Conservation (phyloP, 2,329 filamentous ascomycete species). For the Penicillium sumatraense region DNA sequence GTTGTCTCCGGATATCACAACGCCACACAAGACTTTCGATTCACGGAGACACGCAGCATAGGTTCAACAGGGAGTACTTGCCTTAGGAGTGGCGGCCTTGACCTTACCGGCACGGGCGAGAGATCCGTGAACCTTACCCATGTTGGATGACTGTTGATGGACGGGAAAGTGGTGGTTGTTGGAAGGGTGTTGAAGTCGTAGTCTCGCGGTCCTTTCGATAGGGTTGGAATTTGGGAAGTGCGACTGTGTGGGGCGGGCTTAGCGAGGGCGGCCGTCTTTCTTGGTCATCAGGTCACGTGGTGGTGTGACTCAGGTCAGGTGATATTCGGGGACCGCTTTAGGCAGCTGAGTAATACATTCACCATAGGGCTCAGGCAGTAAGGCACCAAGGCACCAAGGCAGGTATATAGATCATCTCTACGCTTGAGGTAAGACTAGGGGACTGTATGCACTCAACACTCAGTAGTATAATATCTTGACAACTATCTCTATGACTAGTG, state of each 20-base stretch:
- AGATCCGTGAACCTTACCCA: constrained; percentile 94
- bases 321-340: background rate
- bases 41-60: constrained; percentile 16
- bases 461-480: no score
- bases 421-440: no score
- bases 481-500: no score
- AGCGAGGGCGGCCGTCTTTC: constrained; percentile 20
- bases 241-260: constrained; percentile 34
- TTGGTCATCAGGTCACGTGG: background rate
- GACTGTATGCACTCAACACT: no score
- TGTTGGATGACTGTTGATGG: constrained; percentile 48
- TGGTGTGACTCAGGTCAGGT: background rate
- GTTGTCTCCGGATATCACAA: background rate
- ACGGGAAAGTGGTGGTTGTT: constrained; percentile 28
- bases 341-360: background rate
- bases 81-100: constrained; percentile 74
- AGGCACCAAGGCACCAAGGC: no score
- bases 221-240: constrained; percentile 34
- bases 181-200: constrained; percentile 26
- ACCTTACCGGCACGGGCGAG: constrained; percentile 97
- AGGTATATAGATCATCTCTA: no score
- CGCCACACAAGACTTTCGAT: background rate
- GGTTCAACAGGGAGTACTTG: constrained; percentile 25
- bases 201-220: constrained; percentile 23
- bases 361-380: no score